phyloP scores from a whole-genome alignment of 768 basidiomycete genomes.

The Amanita brunnescens region DNA sequence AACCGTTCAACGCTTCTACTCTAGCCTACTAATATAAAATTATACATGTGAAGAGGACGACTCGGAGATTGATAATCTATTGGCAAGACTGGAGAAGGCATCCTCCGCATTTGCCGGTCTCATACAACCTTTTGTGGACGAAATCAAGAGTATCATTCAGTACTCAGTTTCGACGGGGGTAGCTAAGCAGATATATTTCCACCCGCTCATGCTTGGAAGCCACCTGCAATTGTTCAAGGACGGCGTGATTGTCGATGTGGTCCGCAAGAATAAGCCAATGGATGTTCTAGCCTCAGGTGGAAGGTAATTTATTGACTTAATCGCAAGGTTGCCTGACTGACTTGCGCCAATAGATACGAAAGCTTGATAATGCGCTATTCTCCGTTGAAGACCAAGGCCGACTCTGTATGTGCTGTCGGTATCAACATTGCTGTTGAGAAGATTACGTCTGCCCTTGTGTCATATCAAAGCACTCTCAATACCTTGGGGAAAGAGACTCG shows the following conservation, averaged over 20 bases:
- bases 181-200: conserved; percentile 51
- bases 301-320: conserved; percentile 32
- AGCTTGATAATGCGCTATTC: conserved; percentile 54
- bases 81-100: conserved; percentile 49
- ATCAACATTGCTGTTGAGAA: conserved; percentile 75
- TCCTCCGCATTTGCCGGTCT: conserved; percentile 43
- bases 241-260: conserved; percentile 71
- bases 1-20: too few relatives aligned
- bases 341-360: conserved; percentile 49
- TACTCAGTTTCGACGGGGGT: conserved; percentile 57
- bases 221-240: conserved; percentile 61
- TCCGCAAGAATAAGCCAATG: conserved; percentile 50
- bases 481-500: conserved; percentile 67
- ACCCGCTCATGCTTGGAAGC: conserved; percentile 64
- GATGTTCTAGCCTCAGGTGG: conserved; percentile 80
- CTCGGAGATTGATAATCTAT: conserved; percentile 52
- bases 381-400: conserved; percentile 42
- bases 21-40: not conserved
- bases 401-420: conserved; percentile 57
- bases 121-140: conserved; percentile 44
- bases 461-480: conserved; percentile 61
- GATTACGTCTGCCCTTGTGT: conserved; percentile 59
- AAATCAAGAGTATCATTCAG: conserved; percentile 55
- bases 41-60: conserved; percentile 36
- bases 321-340: not conserved